Conservation (phyloP, 495 filamentous ascomycete species). For the Trichoderma orchidacearum region DNA sequence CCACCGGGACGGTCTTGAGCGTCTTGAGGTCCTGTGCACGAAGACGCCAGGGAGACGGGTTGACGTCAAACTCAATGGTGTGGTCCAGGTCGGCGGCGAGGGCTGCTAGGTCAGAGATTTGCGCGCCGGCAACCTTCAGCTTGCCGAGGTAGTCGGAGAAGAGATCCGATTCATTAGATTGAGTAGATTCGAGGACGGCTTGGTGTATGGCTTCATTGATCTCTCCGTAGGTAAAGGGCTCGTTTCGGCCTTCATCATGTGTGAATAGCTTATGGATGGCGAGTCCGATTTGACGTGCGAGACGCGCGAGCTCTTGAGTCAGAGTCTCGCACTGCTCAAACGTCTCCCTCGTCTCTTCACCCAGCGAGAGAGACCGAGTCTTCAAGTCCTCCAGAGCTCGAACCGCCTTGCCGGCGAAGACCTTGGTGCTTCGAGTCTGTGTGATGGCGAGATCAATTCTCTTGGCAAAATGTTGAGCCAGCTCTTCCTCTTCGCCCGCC, state of each 20-base stretch:
- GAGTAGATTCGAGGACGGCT: conserved; percentile 35
- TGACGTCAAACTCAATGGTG: conserved; percentile 74
- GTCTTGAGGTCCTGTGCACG: conserved; percentile 64
- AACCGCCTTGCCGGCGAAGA: conserved; percentile 66
- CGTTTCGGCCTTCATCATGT: conserved; percentile 58
- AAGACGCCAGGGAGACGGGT: conserved; percentile 65
- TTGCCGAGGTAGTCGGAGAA: conserved; percentile 56
- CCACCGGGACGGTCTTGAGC: conserved; percentile 61
- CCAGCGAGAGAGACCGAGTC: conserved; percentile 60
- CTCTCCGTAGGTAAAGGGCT: conserved; percentile 51
- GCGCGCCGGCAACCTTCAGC: conserved; percentile 47
- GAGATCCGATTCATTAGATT: conserved; percentile 40
- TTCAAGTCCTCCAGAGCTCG: conserved; percentile 68
- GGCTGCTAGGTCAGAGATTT: conserved; percentile 58
- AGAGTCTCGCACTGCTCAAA: conserved; percentile 46
- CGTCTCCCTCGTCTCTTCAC: conserved; percentile 35
- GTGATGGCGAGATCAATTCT: conserved; percentile 59
- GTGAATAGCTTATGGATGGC: conserved; percentile 45
- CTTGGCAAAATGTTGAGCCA: conserved; percentile 50
- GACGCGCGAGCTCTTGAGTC: conserved; percentile 51
- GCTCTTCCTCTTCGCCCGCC: conserved; percentile 37
- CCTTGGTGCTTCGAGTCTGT: conserved; percentile 71
- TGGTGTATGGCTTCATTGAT: conserved; percentile 47
- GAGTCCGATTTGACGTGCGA: conserved; percentile 53
- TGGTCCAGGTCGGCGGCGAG: conserved; percentile 62